Conservation (phyloP, 1,284 basidiomycete genomes). For the Chalciporus sp. region DNA sequence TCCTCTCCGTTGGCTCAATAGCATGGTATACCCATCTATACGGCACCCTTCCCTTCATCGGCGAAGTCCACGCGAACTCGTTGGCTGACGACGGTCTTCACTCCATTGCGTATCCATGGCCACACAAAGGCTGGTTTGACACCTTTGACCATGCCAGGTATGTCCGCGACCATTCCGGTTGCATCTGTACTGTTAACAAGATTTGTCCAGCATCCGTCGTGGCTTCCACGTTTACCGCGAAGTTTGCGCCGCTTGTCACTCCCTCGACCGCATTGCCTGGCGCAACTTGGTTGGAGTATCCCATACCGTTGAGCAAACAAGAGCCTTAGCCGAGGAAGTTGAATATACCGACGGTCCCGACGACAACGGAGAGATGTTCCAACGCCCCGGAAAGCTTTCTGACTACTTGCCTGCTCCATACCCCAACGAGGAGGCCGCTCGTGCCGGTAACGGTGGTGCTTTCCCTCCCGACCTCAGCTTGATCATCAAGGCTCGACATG, state of each 20-base stretch:
- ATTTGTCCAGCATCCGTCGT: slow-evolving; percentile 81
- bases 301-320: slow-evolving; percentile 92
- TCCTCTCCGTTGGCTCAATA: slow-evolving; percentile 84
- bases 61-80: slow-evolving; percentile 88
- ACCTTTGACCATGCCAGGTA: slow-evolving; percentile 95
- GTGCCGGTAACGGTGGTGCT: slow-evolving; percentile 93
- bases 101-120: slow-evolving; percentile 87
- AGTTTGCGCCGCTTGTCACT: slow-evolving; percentile 99
- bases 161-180: slow-evolving; percentile 23
- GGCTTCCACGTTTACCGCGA: slow-evolving; percentile 99
- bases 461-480: slow-evolving; percentile 96
- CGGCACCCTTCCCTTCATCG: slow-evolving; percentile 84
- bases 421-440: slow-evolving; percentile 97
- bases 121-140: slow-evolving; percentile 85
- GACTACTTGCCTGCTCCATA: slow-evolving; percentile 98
- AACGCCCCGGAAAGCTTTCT: slow-evolving; percentile 94
- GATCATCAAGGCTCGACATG: slow-evolving; percentile 98
- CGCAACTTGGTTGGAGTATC: slow-evolving; percentile 98
- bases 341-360: slow-evolving; percentile 98
- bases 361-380: slow-evolving; percentile 97
- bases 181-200: slow-evolving; percentile 6
- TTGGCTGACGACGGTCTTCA: slow-evolving; percentile 95
- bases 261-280: slow-evolving; percentile 99
- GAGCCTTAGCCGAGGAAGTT: slow-evolving; percentile 93
- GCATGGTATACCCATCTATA: slow-evolving; percentile 97